Percentiles rank a stretch among this genome's conserved stretches.
These are phyloP conservation scores for Pythium myriotylum DNA, from an alignment of 352 stramenopile species.

Conservation along the genomic window DNA sequence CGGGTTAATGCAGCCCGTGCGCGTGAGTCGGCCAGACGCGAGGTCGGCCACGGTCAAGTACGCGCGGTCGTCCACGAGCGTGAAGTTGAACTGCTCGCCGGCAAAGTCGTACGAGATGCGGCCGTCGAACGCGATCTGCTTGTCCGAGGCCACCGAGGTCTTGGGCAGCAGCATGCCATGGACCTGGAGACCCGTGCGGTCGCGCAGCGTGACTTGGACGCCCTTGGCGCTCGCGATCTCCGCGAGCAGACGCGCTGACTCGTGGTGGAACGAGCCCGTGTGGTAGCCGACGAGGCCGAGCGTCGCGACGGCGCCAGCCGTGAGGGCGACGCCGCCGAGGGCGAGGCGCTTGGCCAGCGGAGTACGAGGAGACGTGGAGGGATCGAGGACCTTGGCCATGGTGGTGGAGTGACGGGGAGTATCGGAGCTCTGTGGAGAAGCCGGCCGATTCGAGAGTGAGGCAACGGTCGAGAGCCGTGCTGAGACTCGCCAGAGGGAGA, in stretches of 20 bases:
- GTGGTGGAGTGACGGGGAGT: background rate
- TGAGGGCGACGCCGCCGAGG: slow-evolving; percentile 7
- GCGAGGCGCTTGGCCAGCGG: slow-evolving; percentile 8
- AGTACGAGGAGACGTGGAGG: background rate
- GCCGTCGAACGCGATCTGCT: slow-evolving; percentile 29
- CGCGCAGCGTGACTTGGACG: slow-evolving; percentile 30
- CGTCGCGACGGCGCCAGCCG: slow-evolving; percentile 8
- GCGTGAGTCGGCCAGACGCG: slow-evolving; percentile 13
- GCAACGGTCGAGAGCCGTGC: background rate
- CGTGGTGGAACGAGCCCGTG: slow-evolving; percentile 27
- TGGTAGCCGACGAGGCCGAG: slow-evolving; percentile 31
- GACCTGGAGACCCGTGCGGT: slow-evolving; percentile 18
- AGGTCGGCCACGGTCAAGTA: slow-evolving; percentile 31
- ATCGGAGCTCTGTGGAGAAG: background rate
- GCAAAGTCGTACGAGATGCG: slow-evolving; percentile 32
- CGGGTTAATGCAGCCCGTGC: slow-evolving; percentile 24
- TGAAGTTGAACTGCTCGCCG: slow-evolving; percentile 37
- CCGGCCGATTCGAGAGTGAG: slow-evolving; percentile 16
- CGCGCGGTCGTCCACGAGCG: slow-evolving; percentile 26
- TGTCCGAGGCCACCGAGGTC: slow-evolving; percentile 2
- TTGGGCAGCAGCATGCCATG: slow-evolving; percentile 30
- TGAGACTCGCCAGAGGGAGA: too few species aligned
- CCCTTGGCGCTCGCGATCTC: slow-evolving; percentile 33
- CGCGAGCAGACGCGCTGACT: slow-evolving; percentile 26
- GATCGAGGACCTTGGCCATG: slow-evolving; percentile 15